A percentile compares a stretch with the other conserved stretches of the same genome.
Evolutionary conservation across 2,329 filamentous ascomycete species (phyloP).

Genomic region (Acrocalymma vagum): DNA sequence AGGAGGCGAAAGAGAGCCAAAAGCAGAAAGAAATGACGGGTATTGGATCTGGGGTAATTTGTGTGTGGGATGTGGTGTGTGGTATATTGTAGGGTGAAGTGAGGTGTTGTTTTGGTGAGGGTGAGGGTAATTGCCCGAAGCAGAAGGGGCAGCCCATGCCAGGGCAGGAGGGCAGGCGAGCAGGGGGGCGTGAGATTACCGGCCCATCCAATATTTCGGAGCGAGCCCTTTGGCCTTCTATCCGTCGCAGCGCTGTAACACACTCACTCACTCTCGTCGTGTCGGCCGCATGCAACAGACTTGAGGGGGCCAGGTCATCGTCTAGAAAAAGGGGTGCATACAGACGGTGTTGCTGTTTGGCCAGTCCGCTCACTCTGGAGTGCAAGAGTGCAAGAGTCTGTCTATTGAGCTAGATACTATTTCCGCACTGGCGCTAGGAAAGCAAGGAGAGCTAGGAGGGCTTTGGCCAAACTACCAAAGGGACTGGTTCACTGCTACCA

Average conservation of each 20-base stretch:
- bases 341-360: too few species aligned
- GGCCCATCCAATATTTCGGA: slow-evolving; percentile 11
- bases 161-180: slow-evolving; percentile 9
- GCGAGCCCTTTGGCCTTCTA: slow-evolving; percentile 11
- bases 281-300: slow-evolving; percentile 14
- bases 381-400: too few species aligned
- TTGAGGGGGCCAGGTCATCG: not conserved
- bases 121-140: slow-evolving; percentile 2
- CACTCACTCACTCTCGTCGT: too few species aligned
- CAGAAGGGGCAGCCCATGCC: slow-evolving; percentile 3
- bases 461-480: too few species aligned
- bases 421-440: too few species aligned
- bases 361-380: too few species aligned
- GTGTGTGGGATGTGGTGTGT: not conserved
- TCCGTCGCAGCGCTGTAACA: slow-evolving; percentile 22
- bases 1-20: slow-evolving; percentile 1
- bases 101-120: slow-evolving; percentile 1
- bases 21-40: slow-evolving; percentile 1
- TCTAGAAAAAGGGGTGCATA: slow-evolving; percentile 12
- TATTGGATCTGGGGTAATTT: not conserved
- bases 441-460: too few species aligned
- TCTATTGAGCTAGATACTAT: too few species aligned
- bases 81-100: slow-evolving; percentile 2
- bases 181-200: slow-evolving; percentile 22
- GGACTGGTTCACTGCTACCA: too few species aligned